Conservation (phyloP, 192 early-diverging fungal species). For the Entomortierella beljakovae region DNA sequence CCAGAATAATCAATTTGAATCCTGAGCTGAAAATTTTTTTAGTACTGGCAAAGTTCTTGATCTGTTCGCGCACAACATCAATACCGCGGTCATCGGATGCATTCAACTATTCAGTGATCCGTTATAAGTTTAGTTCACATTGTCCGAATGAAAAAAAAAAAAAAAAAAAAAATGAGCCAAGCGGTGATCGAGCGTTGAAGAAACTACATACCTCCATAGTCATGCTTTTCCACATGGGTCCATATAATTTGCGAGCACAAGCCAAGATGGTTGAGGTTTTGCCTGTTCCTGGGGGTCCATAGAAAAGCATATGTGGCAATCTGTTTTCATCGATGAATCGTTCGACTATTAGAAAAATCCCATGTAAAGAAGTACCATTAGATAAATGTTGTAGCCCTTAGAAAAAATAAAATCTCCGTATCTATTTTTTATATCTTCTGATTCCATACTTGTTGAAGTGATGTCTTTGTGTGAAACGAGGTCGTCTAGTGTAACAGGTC, state of each 20-base stretch:
- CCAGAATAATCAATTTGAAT: constrained; percentile 96
- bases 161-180: neutral
- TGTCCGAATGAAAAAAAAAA: neutral
- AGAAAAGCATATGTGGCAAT: constrained; percentile 96
- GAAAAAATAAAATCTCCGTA: neutral
- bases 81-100: constrained; percentile 99
- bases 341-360: constrained; percentile 64
- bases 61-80: constrained; percentile 97
- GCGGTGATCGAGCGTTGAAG: neutral
- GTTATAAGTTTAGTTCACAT: neutral
- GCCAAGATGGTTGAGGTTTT: constrained; percentile 98
- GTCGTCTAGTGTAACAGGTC: constrained; percentile 88
- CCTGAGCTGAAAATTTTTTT: constrained; percentile 92
- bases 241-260: constrained; percentile 90
- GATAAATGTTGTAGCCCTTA: too few species aligned
- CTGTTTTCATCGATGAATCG: constrained; percentile 92
- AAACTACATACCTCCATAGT: constrained; percentile 80
- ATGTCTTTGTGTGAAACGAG: constrained; percentile 95
- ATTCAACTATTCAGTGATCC: constrained; percentile 73
- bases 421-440: too few species aligned
- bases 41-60: constrained; percentile 98
- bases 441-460: constrained; percentile 80
- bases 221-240: constrained; percentile 85
- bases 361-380: neutral
- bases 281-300: constrained; percentile 98